Percentiles rank a stretch among this genome's conserved stretches.
phyloP scores from a whole-genome alignment of 805 yeast species.

The Starmerella stigmatis region DNA sequence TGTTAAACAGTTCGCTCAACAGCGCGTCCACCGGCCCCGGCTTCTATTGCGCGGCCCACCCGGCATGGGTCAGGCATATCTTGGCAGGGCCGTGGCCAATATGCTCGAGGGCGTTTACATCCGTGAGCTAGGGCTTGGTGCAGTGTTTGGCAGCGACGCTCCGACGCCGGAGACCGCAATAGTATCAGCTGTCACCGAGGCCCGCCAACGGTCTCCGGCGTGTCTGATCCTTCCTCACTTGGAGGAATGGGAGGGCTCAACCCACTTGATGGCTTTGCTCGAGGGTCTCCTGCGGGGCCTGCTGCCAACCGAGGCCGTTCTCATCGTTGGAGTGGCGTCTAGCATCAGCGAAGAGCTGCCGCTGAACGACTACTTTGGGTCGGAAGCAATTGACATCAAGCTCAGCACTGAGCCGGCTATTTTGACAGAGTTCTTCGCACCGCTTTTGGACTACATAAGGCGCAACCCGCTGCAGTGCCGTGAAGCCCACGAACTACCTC shows the following conservation, averaged over 20 bases:
- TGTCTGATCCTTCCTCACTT: slow-evolving; percentile 74
- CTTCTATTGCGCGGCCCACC: slow-evolving; percentile 57
- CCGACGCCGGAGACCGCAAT: slow-evolving; percentile 67
- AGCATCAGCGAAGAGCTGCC: slow-evolving; percentile 29
- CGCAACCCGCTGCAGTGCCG: slow-evolving; percentile 66
- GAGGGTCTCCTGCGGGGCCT: slow-evolving; percentile 58
- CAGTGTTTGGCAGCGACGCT: slow-evolving; percentile 47
- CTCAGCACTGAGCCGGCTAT: slow-evolving; percentile 32
- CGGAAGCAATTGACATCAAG: slow-evolving; percentile 36
- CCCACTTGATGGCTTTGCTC: slow-evolving; percentile 57
- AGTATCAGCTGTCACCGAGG: slow-evolving; percentile 77
- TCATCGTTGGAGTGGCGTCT: slow-evolving; percentile 65
- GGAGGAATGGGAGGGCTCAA: slow-evolving; percentile 54
- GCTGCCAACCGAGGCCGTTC: slow-evolving; percentile 58
- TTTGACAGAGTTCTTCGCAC: slow-evolving; percentile 46
- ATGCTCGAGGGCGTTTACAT: slow-evolving; percentile 80
- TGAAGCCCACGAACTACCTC: slow-evolving; percentile 44
- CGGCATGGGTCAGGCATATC: slow-evolving; percentile 81
- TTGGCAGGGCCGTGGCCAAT: slow-evolving; percentile 72
- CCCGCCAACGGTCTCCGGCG: slow-evolving; percentile 80
- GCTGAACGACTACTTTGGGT: slow-evolving; percentile 44
- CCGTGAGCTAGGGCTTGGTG: slow-evolving; percentile 53
- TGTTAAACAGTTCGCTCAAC: slow-evolving; percentile 45
- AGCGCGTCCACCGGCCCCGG: slow-evolving; percentile 75
- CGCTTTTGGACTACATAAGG: slow-evolving; percentile 43